Base-by-base conservation (phyloP, 1,284 basidiomycete species). In the Heterobasidion irregulare region DNA sequence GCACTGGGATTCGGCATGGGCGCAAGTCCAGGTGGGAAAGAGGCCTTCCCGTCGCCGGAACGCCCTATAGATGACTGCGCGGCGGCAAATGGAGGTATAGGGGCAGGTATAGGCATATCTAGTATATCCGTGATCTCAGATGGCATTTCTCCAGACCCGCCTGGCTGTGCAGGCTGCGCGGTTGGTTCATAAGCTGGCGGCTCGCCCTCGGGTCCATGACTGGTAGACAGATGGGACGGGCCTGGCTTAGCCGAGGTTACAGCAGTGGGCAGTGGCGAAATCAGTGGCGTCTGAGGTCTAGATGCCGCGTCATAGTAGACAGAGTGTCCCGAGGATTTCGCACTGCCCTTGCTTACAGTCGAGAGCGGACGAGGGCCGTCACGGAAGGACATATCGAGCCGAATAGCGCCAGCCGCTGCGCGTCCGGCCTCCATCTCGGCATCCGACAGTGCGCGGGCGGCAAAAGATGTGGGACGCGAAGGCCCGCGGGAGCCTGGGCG, bases 21-120 rank as follows among this genome's bases (percentile, higher is more conserved):
- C 2, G 58, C 66, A 16, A 85, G 71, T 6, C 82, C 82, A 38
- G 81, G 82, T 1, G 81, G 81, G 58, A 72, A 67, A 12, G 66
- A 65, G 33, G 66, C 66, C 9, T 56, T 64, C 10, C 62, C 70
- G 68, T 48, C 63, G 66, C 34, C 63, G 1, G 41, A 52, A 1
- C 32, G 35, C 8, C n/a, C 60, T 8, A 57, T 68, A n/a, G 67
- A 63, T 6, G 73, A 69, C 0, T 75, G 73, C 9, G 70, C 65
- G 10, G 62, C 63, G 8, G 62, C 53, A 59, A 84, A 83, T 0
- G 75, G 74, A 12, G 76, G 72, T 1, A 75, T 68, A 7, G 80
- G 76, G 12, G 73, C 67, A 0, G 84, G 84, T 0, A 72, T 79
- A 1, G 85, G 84, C 57, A 79, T 70, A 59, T 86, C 85, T 0